Conservation (phyloP, 2,329 filamentous ascomycete species). For the Arthrinium phaeospermum region DNA sequence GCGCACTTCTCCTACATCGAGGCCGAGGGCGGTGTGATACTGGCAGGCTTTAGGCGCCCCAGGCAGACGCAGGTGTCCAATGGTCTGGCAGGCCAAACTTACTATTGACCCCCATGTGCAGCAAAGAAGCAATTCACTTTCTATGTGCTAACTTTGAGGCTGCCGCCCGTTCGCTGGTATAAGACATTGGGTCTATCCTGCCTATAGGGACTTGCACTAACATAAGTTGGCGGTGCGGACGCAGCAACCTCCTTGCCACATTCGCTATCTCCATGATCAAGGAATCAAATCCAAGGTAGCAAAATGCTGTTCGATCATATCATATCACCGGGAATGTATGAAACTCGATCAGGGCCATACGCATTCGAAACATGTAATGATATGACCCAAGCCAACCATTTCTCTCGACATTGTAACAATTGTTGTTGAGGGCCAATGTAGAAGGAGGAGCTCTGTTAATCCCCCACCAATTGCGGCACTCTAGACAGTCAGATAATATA, state of each 20-base stretch:
- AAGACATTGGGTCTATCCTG: not conserved
- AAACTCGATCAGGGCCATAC: not conserved
- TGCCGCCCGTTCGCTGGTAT: not conserved
- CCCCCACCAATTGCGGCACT: not conserved
- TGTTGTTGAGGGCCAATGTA: not conserved
- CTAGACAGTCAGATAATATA: slow-evolving; percentile 11
- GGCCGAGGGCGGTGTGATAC: not conserved
- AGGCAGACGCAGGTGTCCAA: not conserved
- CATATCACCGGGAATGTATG: not conserved
- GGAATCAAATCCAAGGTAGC: not conserved
- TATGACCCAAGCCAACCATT: not conserved
- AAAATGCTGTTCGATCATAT: not conserved
- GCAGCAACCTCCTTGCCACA: not conserved
- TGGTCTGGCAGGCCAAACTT: not conserved
- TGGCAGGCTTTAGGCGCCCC: not conserved
- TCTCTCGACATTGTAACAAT: not conserved
- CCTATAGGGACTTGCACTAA: not conserved
- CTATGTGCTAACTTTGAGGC: not conserved
- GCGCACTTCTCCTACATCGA: not conserved
- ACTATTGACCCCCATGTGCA: not conserved
- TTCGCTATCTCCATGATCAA: not conserved
- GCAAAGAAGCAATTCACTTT: not conserved
- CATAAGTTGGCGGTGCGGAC: not conserved
- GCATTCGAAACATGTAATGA: not conserved
- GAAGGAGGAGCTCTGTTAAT: not conserved